phyloP scores from a whole-genome alignment of 148 eudicot species.

The Fagopyrum tataricum region DNA sequence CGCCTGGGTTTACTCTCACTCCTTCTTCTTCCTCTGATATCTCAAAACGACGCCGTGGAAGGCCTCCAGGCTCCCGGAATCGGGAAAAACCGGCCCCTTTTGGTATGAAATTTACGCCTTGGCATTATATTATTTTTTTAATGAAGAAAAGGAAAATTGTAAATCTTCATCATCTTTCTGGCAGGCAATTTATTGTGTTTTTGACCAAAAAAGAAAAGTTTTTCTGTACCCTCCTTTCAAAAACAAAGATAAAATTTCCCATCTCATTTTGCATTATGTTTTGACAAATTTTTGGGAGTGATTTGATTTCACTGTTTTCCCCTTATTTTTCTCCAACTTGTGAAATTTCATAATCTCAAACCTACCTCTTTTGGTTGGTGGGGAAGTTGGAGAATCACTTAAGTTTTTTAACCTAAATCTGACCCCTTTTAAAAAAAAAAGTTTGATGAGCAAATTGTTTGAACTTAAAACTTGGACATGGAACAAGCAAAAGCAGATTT shows the following conservation, averaged over 20 bases:
- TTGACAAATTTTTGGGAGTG: neutral
- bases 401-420: neutral
- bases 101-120: neutral
- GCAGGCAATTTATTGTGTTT: slow-evolving; percentile 9
- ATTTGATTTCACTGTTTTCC: neutral
- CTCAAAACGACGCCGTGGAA: slow-evolving; percentile 15
- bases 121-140: neutral
- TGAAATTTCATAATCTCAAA: slow-evolving; percentile 10
- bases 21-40: slow-evolving; percentile 7
- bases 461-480: neutral
- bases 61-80: slow-evolving; percentile 14
- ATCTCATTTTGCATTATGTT: neutral
- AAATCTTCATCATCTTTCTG: neutral
- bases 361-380: slow-evolving; percentile 12
- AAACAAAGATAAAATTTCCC: neutral
- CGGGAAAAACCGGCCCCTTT: slow-evolving; percentile 1
- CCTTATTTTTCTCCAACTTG: neutral
- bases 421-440: neutral
- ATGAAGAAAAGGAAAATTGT: neutral
- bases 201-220: slow-evolving; percentile 7
- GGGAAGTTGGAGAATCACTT: neutral
- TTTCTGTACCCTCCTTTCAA: neutral
- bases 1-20: slow-evolving; percentile 11
- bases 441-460: neutral
- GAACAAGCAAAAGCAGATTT: neutral